Base-by-base conservation (phyloP, 768 basidiomycete species). In the Saitozyma sp. region DNA sequence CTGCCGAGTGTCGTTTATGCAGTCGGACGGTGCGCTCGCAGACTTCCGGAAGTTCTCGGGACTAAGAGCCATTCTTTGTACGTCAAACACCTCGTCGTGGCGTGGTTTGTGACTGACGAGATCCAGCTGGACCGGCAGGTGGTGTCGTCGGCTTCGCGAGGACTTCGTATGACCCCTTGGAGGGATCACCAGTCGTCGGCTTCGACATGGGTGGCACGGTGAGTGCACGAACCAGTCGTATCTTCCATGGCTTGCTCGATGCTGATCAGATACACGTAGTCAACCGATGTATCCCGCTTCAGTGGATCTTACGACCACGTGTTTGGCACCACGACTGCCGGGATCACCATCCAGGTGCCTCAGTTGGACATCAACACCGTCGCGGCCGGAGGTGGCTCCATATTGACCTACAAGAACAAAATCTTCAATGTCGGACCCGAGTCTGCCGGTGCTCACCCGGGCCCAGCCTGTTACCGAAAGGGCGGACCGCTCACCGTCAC, bases 251-350 rank as follows among this genome's bases (percentile, higher is more conserved):
- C 29, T 29, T 2, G 29, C 2, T 29, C 29, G 29, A 29, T 29
- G 29, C 29, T 29, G 29, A 29, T 29, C 29, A 29, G 2, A 29
- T 29, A 29, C 29, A 5, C 29, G 29, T 29, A 29, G 0, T 91
- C 89, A 0, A 95, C 94, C 0, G 93, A 97, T 73, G 93, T 95
- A 2, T 95, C 92, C 8, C 86, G 94, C 39, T 96, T 89, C 74
- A 88, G 89, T 20, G 94, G 92, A 0, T 83, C 88, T 38, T 96
- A 92, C 75, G 92, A 96, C 76, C 84, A 91, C 17, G 90, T 93
- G 3, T 95, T 93, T 72, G 94, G 97, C 77, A 93, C 94, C 0
- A 95, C 93, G 0, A 97, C 94, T 0, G 94, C 94, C 0, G 92
- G 93, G 0, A 88, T 96, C 17, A 89, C 89, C 0, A 91, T 97